These are phyloP conservation scores for Forsythia suspensa DNA, from an alignment of 257 asterid species.

Conservation along the genomic window DNA sequence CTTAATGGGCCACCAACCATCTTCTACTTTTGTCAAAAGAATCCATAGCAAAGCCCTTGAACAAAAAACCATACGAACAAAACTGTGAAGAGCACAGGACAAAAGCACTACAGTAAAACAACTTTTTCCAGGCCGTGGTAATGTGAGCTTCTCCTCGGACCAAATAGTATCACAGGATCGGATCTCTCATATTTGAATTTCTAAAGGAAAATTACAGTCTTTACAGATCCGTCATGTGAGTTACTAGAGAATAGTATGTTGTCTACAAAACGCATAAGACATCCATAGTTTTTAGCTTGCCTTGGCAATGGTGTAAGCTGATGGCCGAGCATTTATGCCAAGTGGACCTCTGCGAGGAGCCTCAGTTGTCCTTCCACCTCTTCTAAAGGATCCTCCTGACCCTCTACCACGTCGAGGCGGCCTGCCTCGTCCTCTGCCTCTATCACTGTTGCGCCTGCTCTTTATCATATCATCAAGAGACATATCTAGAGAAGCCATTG, in stretches of 20 bases:
- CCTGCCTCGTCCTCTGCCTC: constrained; percentile 74
- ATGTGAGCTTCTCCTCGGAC: constrained; percentile 47
- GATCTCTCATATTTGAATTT: constrained; percentile 40
- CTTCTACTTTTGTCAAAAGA: constrained; percentile 43
- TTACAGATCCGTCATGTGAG: constrained; percentile 42
- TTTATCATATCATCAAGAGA: constrained; percentile 88
- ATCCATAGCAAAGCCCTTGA: constrained; percentile 35
- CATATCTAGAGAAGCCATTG: constrained; percentile 86
- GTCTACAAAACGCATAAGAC: constrained; percentile 49
- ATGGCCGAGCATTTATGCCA: constrained; percentile 68
- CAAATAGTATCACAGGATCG: constrained; percentile 39
- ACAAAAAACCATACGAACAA: constrained; percentile 35
- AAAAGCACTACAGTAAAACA: constrained; percentile 35
- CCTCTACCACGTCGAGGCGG: constrained; percentile 76
- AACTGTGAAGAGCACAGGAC: constrained; percentile 43
- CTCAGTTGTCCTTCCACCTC: constrained; percentile 81
- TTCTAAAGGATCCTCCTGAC: constrained; percentile 54
- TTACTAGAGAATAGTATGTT: constrained; percentile 49
- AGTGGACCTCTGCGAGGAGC: constrained; percentile 74
- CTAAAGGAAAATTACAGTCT: constrained; percentile 37
- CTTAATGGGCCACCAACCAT: constrained; percentile 33
- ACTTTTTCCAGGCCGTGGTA: constrained; percentile 34
- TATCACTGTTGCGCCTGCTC: constrained; percentile 53
- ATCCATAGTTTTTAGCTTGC: constrained; percentile 73
- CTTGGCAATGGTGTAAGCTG: constrained; percentile 80